Percentiles rank a stretch among this genome's conserved stretches.
phyloP scores from a whole-genome alignment of 2,329 filamentous ascomycete species.

The Phialophora chinensis region DNA sequence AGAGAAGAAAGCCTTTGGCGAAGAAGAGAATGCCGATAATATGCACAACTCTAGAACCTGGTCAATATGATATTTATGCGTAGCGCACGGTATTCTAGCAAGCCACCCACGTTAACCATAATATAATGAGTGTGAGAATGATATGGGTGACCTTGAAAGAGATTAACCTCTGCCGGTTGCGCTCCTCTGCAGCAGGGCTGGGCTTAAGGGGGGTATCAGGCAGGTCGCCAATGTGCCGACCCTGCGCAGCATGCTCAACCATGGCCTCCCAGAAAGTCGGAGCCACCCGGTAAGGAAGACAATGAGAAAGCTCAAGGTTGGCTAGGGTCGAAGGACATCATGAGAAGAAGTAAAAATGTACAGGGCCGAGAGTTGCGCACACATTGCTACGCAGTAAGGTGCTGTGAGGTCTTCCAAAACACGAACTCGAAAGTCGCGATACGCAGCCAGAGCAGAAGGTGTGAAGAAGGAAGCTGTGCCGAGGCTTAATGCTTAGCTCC shows the following conservation, averaged over 20 bases:
- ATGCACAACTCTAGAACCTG: conserved; percentile 67
- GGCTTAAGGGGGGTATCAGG: conserved; percentile 14
- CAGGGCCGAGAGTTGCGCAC: background rate
- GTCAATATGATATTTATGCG: conserved; percentile 22
- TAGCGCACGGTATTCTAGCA: background rate
- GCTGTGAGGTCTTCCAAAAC: background rate
- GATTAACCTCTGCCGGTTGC: conserved; percentile 28
- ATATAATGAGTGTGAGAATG: conserved; percentile 35
- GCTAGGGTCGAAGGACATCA: conserved; percentile 13
- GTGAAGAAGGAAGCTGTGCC: conserved; percentile 10
- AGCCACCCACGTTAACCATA: conserved; percentile 39
- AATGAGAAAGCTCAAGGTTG: conserved; percentile 10
- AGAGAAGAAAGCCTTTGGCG: conserved; percentile 91
- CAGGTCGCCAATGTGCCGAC: conserved; percentile 22
- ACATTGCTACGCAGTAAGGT: conserved; percentile 2
- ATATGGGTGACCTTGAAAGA: conserved; percentile 40
- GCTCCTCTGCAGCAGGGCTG: conserved; percentile 21
- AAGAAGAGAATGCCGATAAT: conserved; percentile 85
- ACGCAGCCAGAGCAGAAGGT: background rate
- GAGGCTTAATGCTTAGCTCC: conserved; percentile 15
- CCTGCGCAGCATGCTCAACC: conserved; percentile 23
- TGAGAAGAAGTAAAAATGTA: background rate
- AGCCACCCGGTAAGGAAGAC: background rate
- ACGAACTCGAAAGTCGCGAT: background rate
- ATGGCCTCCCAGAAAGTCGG: conserved; percentile 21